Evolutionary conservation across 2,329 filamentous ascomycete genomes (phyloP).

Genomic region (Fusarium keratoplasticum): DNA sequence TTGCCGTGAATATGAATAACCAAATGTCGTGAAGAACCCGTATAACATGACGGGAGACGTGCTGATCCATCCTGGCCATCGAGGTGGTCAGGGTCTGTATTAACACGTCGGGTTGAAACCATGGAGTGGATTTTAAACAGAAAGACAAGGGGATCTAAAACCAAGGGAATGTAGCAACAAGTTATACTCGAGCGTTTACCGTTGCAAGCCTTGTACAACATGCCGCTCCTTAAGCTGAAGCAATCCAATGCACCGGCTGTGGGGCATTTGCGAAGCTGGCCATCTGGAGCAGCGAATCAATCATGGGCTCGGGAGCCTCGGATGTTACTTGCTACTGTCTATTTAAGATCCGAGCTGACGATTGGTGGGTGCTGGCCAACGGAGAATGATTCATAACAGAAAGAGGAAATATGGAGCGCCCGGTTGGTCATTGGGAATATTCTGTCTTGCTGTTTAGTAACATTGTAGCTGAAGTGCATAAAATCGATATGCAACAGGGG

Average conservation of each 20-base stretch:
- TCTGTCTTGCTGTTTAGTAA: neutral
- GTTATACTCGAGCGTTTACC: neutral
- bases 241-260: neutral
- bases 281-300: neutral
- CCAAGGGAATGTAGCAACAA: neutral
- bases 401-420: neutral
- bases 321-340: neutral
- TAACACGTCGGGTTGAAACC: neutral
- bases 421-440: neutral
- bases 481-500: neutral
- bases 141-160: neutral
- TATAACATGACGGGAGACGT: neutral
- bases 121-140: neutral
- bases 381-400: neutral
- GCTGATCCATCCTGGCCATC: neutral
- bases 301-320: neutral
- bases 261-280: neutral
- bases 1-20: conserved; percentile 3
- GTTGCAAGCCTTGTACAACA: neutral
- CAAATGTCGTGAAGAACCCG: conserved; percentile 1
- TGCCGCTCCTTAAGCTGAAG: neutral
- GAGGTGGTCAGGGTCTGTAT: neutral
- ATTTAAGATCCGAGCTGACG: neutral
- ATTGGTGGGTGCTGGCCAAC: neutral
- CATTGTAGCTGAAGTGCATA: neutral